A percentile compares a stretch with the other conserved stretches of the same genome.
Evolutionary conservation across 31 red algal species (phyloP).

Genomic region (Asparagopsis taxiformis): DNA sequence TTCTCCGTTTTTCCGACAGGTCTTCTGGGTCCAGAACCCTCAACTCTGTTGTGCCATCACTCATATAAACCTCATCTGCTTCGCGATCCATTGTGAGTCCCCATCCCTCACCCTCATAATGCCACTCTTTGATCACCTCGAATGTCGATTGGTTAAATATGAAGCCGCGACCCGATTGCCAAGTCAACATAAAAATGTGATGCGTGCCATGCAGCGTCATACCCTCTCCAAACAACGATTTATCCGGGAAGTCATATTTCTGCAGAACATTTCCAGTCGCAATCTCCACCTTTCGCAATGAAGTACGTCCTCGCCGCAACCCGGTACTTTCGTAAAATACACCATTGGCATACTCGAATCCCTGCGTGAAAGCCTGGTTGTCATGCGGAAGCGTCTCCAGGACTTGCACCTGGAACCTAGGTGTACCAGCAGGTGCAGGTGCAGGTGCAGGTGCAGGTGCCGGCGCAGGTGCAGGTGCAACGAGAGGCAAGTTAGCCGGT

Average conservation of each 20-base stretch:
- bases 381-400: slow-evolving; percentile 41
- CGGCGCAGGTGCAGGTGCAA: no score
- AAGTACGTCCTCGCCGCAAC: slow-evolving; percentile 28
- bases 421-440: no score
- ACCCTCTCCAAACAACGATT: slow-evolving; percentile 66
- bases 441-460: no score
- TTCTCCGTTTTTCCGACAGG: slow-evolving; percentile 27
- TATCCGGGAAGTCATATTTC: slow-evolving; percentile 23
- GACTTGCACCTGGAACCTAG: no score
- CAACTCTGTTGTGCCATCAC: slow-evolving; percentile 64
- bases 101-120: slow-evolving; percentile 83
- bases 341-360: slow-evolving; percentile 56
- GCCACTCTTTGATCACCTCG: slow-evolving; percentile 39
- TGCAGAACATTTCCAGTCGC: slow-evolving; percentile 61
- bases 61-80: slow-evolving; percentile 62
- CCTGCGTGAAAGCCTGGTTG: slow-evolving; percentile 64
- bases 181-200: slow-evolving; percentile 67
- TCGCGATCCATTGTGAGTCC: slow-evolving; percentile 66
- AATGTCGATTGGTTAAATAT: slow-evolving; percentile 58
- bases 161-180: slow-evolving; percentile 46
- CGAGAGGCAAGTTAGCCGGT: no score
- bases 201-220: slow-evolving; percentile 47
- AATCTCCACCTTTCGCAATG: slow-evolving; percentile 56
- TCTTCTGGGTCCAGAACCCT: slow-evolving; percentile 53
- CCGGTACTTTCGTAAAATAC: slow-evolving; percentile 73